A percentile compares a stretch with the other conserved stretches of the same genome.
Conservation (phyloP, 2,329 filamentous ascomycete species). For the Colletotrichum simmondsii region DNA sequence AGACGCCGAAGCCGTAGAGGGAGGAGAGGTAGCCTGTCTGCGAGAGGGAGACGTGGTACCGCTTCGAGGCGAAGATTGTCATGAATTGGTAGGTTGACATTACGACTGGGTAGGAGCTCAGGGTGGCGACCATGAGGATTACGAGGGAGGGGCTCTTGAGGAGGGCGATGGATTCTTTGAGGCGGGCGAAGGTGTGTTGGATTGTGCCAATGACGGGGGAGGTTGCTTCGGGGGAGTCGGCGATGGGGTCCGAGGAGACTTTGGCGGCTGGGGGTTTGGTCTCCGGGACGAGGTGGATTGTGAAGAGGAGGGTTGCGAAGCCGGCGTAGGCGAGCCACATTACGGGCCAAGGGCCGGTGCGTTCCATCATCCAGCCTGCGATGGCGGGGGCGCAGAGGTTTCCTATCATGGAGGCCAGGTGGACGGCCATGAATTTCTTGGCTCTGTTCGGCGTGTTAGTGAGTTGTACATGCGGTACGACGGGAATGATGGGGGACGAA, state of each 20-base stretch:
- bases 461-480: too few relatives aligned
- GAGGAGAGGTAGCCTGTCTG: conserved; percentile 45
- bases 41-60: conserved; percentile 42
- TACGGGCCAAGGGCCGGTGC: conserved; percentile 43
- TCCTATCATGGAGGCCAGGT: conserved; percentile 43
- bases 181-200: conserved; percentile 32
- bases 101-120: conserved; percentile 24
- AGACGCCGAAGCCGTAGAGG: conserved; percentile 41
- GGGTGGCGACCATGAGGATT: conserved; percentile 40
- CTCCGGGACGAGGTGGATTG: conserved; percentile 42
- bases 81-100: conserved; percentile 34
- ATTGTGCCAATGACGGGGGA: background rate
- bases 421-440: conserved; percentile 47
- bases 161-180: conserved; percentile 36
- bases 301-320: conserved; percentile 29
- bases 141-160: conserved; percentile 40
- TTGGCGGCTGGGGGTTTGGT: conserved; percentile 37
- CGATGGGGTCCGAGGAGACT: conserved; percentile 11
- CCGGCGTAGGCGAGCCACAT: background rate
- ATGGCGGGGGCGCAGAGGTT: conserved; percentile 49
- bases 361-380: conserved; percentile 48
- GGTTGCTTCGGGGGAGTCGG: background rate
- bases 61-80: conserved; percentile 43
- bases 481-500: conserved; percentile 30
- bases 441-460: conserved; percentile 40